Base-by-base conservation (phyloP, 176 grass and related monocot genomes). In the maize (Zea mays) region DNA sequence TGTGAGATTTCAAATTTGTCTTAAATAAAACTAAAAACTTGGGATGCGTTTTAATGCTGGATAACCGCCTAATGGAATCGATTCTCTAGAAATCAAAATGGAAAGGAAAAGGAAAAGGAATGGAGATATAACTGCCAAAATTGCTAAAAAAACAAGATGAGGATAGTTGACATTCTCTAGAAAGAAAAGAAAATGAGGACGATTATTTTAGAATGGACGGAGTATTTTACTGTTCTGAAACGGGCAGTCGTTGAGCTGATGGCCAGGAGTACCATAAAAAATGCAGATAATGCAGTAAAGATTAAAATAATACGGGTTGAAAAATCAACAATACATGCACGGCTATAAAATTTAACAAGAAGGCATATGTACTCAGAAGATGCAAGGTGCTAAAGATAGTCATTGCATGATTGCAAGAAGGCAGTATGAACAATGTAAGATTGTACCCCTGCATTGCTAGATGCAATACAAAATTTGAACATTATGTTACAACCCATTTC, bases 401-500 rank as follows among this genome's bases (percentile, higher is more conserved):
- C 15, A 15, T 47, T 13, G 50, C 62, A 60, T 3, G 19, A 15
- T 47, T 13, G 50, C 62, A 60, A 5, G 19, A 65, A 20, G 63
- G 33, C 17, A 60, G 42, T 51, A 62, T 21, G 37, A 65, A 71
- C 43, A 45, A 43, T 43, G 19, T 2, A 66, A 56, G 38, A 55
- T 4, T 10, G 34, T 73, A 40, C 8, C 58, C 21, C 21, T 13
- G 44, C 6, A 10, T 79, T 59, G 62, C 71, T 45, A 68, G 36
- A 48, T 45, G 61, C 75, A 62, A 51, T 67, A 78, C 61, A 87
- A 79, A 67, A 74, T 45, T 78, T 78, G 10, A 62, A 62, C 62
- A 69, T 46, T 66, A 76, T 58, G 13, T 73, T 83, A 75, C 86
- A 75, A 2, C 41, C 21, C 37, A 70, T 46, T 49, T 9, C 57